Conservation (phyloP, 805 yeast genomes). For the Saturnispora sekii region DNA sequence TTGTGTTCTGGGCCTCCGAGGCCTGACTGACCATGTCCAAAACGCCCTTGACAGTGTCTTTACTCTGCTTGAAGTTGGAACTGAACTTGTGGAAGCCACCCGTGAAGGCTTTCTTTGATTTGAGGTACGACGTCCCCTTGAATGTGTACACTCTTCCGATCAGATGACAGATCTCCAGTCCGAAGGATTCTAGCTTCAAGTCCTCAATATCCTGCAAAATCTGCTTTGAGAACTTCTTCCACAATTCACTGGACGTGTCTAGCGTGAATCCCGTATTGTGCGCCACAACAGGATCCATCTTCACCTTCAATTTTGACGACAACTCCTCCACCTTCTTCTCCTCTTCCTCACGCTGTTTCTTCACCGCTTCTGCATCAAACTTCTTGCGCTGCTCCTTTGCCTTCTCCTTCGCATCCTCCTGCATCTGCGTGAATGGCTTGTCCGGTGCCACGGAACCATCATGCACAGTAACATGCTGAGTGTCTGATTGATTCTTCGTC, state of each 20-base stretch:
- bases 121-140: slow-evolving; percentile 55
- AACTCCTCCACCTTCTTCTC: slow-evolving; percentile 48
- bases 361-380: slow-evolving; percentile 20
- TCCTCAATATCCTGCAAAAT: slow-evolving; percentile 75
- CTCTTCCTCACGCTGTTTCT: slow-evolving; percentile 26
- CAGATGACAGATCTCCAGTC: slow-evolving; percentile 70
- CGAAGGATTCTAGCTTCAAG: slow-evolving; percentile 74
- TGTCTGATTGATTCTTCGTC: neutral
- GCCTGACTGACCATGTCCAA: slow-evolving; percentile 64
- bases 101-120: slow-evolving; percentile 59
- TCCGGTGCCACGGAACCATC: slow-evolving; percentile 2
- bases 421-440: slow-evolving; percentile 9
- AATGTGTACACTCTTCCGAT: slow-evolving; percentile 61
- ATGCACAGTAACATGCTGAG: slow-evolving; percentile 8
- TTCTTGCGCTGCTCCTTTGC: slow-evolving; percentile 11
- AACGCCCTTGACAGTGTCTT: slow-evolving; percentile 64
- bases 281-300: slow-evolving; percentile 31
- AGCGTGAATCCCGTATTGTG: slow-evolving; percentile 31
- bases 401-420: slow-evolving; percentile 10
- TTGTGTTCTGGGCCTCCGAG: slow-evolving; percentile 67
- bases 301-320: slow-evolving; percentile 40
- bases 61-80: slow-evolving; percentile 63
- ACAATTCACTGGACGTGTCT: slow-evolving; percentile 30
- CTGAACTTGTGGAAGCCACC: slow-evolving; percentile 47
- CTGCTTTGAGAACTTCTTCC: slow-evolving; percentile 48